These are phyloP conservation scores for Neocucurbitaria cava DNA, from an alignment of 2,329 filamentous ascomycete genomes.

Conservation along the genomic window DNA sequence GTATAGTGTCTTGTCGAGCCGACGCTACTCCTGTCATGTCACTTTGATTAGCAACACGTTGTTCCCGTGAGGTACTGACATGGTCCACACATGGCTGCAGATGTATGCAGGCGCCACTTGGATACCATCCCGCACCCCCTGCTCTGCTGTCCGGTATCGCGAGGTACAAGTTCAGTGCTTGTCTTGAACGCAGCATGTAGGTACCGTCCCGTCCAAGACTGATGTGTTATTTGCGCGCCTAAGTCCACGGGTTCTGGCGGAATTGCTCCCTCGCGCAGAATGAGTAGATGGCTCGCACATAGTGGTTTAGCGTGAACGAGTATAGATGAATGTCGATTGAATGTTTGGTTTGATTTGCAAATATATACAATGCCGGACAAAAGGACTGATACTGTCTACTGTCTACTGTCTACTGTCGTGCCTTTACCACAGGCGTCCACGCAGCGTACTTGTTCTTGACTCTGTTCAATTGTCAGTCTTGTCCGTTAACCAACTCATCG, in stretches of 20 bases:
- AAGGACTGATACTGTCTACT: slow-evolving; percentile 30
- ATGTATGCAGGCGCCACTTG: slow-evolving; percentile 1
- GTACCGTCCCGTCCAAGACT: neutral
- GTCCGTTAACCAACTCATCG: neutral
- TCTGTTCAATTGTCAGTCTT: slow-evolving; percentile 39
- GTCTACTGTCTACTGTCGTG: slow-evolving; percentile 45
- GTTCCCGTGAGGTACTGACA: neutral
- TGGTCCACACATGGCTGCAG: neutral
- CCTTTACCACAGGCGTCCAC: slow-evolving; percentile 57
- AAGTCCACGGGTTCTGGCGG: neutral
- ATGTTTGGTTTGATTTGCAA: slow-evolving; percentile 11
- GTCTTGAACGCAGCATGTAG: neutral
- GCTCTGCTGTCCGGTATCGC: neutral
- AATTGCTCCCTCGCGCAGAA: neutral
- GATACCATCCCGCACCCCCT: neutral
- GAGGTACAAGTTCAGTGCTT: neutral
- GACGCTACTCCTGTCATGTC: neutral
- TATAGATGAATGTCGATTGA: neutral
- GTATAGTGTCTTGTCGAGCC: neutral
- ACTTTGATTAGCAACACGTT: neutral
- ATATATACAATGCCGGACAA: slow-evolving; percentile 35
- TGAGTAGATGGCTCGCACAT: neutral
- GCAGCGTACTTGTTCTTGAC: slow-evolving; percentile 58
- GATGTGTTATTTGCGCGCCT: neutral
- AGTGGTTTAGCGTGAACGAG: neutral